Conservation (phyloP, 495 filamentous ascomycete species). For the Podospora sp. region DNA sequence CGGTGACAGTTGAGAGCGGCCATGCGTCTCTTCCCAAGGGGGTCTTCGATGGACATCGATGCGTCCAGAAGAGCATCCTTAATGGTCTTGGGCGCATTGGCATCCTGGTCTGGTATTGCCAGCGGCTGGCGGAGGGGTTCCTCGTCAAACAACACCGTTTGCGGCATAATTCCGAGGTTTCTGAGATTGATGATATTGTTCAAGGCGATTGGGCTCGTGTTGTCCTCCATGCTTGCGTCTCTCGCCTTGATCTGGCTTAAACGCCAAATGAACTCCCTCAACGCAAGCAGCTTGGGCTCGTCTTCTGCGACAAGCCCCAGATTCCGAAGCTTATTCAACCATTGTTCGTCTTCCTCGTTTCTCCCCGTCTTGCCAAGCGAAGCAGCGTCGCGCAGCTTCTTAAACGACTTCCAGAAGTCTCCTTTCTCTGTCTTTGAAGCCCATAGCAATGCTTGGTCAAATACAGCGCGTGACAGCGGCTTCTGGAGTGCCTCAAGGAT, state of each 20-base stretch:
- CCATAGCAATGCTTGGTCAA: slow-evolving; percentile 87
- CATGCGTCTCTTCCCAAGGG: slow-evolving; percentile 58
- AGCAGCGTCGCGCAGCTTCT: slow-evolving; percentile 57
- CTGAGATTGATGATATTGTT: slow-evolving; percentile 73
- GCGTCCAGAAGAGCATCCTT: slow-evolving; percentile 90
- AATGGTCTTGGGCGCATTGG: slow-evolving; percentile 70
- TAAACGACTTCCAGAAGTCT: slow-evolving; percentile 79
- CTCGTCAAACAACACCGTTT: slow-evolving; percentile 92
- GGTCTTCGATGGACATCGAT: slow-evolving; percentile 81
- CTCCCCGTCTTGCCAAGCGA: slow-evolving; percentile 55
- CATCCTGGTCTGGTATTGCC: slow-evolving; percentile 30
- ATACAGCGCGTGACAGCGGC: slow-evolving; percentile 74
- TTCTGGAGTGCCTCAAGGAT: slow-evolving; percentile 84
- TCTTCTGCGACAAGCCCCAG: slow-evolving; percentile 83
- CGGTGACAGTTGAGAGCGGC: slow-evolving; percentile 57
- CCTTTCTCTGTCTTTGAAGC: slow-evolving; percentile 77
- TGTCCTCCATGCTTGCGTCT: slow-evolving; percentile 38
- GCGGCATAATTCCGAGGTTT: slow-evolving; percentile 70
- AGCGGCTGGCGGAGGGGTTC: slow-evolving; percentile 39
- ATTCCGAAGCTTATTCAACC: slow-evolving; percentile 81
- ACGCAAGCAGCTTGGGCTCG: slow-evolving; percentile 83
- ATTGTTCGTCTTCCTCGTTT: slow-evolving; percentile 96
- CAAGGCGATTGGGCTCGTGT: slow-evolving; percentile 17
- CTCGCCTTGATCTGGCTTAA: slow-evolving; percentile 69
- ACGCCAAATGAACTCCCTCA: slow-evolving; percentile 92